These are phyloP conservation scores for Penicillium aurantiogriseum DNA, from an alignment of 2,329 filamentous ascomycete species.

Conservation along the genomic window DNA sequence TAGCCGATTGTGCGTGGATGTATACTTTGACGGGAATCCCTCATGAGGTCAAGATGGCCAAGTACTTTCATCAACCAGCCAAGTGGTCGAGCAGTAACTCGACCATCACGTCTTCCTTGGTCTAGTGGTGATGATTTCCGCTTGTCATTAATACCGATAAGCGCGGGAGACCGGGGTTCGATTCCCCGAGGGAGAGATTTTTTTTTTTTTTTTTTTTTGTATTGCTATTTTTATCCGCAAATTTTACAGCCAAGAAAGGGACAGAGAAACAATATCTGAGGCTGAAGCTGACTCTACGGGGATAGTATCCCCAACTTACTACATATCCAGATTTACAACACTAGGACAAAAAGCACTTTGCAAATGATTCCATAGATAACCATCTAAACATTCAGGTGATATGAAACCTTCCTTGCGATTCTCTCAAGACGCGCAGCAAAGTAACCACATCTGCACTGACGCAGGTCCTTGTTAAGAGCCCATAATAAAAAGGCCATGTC, in stretches of 20 bases:
- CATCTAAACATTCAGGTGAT: background rate
- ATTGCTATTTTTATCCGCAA: too few relatives aligned
- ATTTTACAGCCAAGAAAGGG: too few relatives aligned
- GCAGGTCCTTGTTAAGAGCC: background rate
- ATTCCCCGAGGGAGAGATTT: conserved; percentile 28
- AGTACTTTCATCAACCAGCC: background rate
- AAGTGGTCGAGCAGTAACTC: conserved; percentile 21
- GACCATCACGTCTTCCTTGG: conserved; percentile 29
- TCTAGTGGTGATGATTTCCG: conserved; percentile 45
- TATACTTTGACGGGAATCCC: background rate
- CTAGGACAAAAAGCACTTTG: background rate
- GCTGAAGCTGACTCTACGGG: too few relatives aligned
- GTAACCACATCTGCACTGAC: background rate
- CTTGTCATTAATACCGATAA: conserved; percentile 35
- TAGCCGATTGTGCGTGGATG: background rate
- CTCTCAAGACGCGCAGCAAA: background rate
- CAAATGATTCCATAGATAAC: background rate
- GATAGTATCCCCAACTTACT: too few relatives aligned
- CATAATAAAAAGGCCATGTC: background rate
- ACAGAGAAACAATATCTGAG: too few relatives aligned
- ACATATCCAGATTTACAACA: too few relatives aligned
- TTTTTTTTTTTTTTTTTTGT: background rate
- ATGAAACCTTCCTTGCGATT: background rate
- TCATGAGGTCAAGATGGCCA: background rate
- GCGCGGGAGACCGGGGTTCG: conserved; percentile 42